Conservation (phyloP, 2,329 filamentous ascomycete species). For the Neurospora crassa region DNA sequence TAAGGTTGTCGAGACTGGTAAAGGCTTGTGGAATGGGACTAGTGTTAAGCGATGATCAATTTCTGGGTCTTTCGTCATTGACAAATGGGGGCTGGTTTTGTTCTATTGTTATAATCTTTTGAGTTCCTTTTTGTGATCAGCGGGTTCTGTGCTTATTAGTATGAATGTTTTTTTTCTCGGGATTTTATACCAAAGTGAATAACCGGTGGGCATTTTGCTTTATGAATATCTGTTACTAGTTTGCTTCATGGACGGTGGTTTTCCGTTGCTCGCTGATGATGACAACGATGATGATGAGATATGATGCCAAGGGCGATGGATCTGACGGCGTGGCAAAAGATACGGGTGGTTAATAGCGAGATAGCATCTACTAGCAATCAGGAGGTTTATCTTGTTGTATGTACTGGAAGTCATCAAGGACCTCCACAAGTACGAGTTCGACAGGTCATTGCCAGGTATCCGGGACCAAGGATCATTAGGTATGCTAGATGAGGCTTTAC, state of each 20-base stretch:
- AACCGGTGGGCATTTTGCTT: neutral
- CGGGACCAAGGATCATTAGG: neutral
- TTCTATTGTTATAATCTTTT: neutral
- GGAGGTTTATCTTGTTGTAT: neutral
- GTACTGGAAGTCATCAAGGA: neutral
- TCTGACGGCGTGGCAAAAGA: no score
- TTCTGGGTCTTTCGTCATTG: neutral
- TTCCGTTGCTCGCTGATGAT: neutral
- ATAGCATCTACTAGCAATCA: neutral
- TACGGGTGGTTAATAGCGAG: no score
- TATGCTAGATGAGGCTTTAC: neutral
- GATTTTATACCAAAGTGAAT: neutral
- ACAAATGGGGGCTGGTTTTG: neutral
- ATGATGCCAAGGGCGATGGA: no score
- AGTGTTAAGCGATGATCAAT: slow-evolving; percentile 16
- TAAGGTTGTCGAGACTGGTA: slow-evolving; percentile 52
- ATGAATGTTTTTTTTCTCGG: neutral
- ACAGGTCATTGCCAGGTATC: neutral
- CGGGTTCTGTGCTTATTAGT: neutral
- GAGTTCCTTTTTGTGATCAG: neutral
- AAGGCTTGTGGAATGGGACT: slow-evolving; percentile 47
- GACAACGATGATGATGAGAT: neutral
- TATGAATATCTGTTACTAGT: neutral
- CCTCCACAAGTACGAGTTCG: neutral
- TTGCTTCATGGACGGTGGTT: neutral